phyloP scores from a whole-genome alignment of 148 eudicot species.

The Chenopodium quinoa region DNA sequence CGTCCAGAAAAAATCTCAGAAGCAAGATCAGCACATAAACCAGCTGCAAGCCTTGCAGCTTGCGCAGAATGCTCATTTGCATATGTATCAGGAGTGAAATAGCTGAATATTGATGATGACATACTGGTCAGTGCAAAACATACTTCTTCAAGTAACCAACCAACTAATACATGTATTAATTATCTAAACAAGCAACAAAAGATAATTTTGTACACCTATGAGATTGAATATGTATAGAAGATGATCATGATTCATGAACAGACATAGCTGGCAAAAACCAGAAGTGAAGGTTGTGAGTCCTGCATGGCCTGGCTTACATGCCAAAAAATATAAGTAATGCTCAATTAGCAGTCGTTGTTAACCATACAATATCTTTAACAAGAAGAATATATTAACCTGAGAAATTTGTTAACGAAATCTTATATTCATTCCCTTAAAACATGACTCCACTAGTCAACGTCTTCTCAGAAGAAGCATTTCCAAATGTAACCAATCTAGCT shows the following conservation, averaged over 20 bases:
- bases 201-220: neutral
- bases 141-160: neutral
- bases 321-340: neutral
- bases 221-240: neutral
- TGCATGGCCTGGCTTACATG: neutral
- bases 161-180: neutral
- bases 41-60: constrained; percentile 98
- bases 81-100: constrained; percentile 95
- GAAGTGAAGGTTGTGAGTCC: neutral
- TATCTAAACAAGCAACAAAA: neutral
- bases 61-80: constrained; percentile 88
- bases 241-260: neutral
- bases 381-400: neutral
- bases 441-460: neutral
- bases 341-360: neutral
- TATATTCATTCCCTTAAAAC: neutral
- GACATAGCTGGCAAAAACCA: neutral
- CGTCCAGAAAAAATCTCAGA: constrained; percentile 65
- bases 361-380: neutral
- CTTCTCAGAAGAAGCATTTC: neutral
- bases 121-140: constrained; percentile 5
- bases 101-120: constrained; percentile 44
- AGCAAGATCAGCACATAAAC: constrained; percentile 96
- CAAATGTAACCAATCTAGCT: neutral
- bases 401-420: neutral